Base-by-base conservation (phyloP, 805 yeast genomes). In the Lipomyces chichibuensis region DNA sequence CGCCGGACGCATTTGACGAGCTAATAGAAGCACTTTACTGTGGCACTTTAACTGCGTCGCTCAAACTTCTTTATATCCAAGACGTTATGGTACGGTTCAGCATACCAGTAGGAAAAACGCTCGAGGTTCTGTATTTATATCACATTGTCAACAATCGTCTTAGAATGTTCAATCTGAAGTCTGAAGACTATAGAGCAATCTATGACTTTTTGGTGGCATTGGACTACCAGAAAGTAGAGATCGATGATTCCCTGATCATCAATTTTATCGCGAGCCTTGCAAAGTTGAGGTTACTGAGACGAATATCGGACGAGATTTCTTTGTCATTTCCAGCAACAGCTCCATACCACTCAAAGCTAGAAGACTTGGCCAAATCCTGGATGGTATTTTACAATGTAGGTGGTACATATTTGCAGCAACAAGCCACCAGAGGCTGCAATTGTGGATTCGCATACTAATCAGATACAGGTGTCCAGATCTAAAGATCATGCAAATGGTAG, bases 361-460 rank as follows among this genome's bases (percentile, higher is more conserved):
- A 35, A 6, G 55, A 61, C 8, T 52, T 61, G 14, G 59, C 60
- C n/a, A 53, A 37, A 14, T 29, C 37, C 2, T 61, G 64, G 64
- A 39, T 25, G 60, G 25, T 25, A 20, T 61, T 61, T 39, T 61
- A 54, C 39, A 32, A 54, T 32, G 64, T 61, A 27, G 2, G 52
- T 17, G 7, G 49, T 17, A 7, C 5, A 17, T 6, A 23, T 6
- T 11, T 27, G 32, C n/a, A 23, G 17, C 9, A 20, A 52, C 9
- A 7, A 9, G 32, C n/a, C 23, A 4, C 14, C 39, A 13, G 11
- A 2, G 39, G 39, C 39, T 6, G 39, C 39, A 37, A 11, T 37
- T 37, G 5, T 37, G 13, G 39, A 14, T 11, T 11, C 27, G 27
- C 11, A 14, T 51, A 51, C 56, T 52, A 29, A 52, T 29, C 29